Percentiles rank a stretch among this genome's conserved stretches.
Conservation (phyloP, 2,329 filamentous ascomycete species). For the Ophiosphaerella herpotricha region DNA sequence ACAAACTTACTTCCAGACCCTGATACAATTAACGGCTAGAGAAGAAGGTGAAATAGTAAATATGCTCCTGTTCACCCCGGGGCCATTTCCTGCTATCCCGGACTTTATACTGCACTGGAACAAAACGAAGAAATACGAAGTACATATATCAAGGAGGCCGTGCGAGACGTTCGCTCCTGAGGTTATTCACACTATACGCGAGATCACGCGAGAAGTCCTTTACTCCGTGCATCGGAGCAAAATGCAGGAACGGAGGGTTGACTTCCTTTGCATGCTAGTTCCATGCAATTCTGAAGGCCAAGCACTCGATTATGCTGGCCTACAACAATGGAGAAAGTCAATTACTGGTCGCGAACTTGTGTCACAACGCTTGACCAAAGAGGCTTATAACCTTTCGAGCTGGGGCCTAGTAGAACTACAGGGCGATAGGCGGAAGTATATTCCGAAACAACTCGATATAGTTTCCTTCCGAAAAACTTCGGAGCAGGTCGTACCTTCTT, state of each 20-base stretch:
- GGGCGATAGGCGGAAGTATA: constrained; percentile 30
- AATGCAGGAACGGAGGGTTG: no score
- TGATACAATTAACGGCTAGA: constrained; percentile 17
- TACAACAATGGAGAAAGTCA: no score
- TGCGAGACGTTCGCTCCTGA: no score
- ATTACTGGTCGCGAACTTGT: no score
- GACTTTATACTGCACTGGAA: constrained; percentile 40
- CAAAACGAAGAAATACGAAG: constrained; percentile 23
- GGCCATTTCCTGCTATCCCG: constrained; percentile 22
- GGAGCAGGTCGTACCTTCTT: background rate
- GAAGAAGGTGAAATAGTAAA: constrained; percentile 10
- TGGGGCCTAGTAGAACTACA: constrained; percentile 33
- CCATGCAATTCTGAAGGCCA: no score
- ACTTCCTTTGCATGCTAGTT: no score
- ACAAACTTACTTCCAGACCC: constrained; percentile 22
- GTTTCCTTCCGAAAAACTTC: no score
- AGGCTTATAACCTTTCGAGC: constrained; percentile 1
- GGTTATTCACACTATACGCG: no score
- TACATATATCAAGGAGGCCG: constrained; percentile 18
- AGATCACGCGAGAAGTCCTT: no score
- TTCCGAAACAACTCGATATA: constrained; percentile 6
- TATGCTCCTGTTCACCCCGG: constrained; percentile 30
- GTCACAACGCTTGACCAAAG: no score
- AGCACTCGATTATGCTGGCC: no score
- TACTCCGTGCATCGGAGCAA: no score